These are phyloP conservation scores for Auricularia heimuer DNA, from an alignment of 768 basidiomycete species.

Conservation along the genomic window DNA sequence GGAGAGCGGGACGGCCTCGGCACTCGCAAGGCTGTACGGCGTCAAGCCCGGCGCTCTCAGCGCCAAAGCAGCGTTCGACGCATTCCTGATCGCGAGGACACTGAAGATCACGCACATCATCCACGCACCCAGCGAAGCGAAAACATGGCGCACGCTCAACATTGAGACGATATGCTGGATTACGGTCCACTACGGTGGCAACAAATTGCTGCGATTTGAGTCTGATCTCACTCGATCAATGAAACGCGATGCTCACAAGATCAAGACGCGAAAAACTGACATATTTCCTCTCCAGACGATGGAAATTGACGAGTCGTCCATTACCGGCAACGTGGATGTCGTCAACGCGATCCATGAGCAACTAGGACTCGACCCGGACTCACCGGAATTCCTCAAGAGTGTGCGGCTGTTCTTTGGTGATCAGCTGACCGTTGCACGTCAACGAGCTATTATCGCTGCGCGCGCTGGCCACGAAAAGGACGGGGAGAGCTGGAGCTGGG, in stretches of 20 bases:
- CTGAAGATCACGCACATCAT: too few species aligned
- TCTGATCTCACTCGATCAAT: conserved; percentile 10
- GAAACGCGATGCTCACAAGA: conserved; percentile 21
- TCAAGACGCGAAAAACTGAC: conserved; percentile 20
- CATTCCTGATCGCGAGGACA: too few species aligned
- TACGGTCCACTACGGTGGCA: too few species aligned
- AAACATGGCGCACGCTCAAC: too few species aligned
- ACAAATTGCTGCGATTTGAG: too few species aligned
- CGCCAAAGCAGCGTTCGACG: too few species aligned
- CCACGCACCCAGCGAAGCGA: too few species aligned
- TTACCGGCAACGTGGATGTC: conserved; percentile 27
- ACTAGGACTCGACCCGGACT: conserved; percentile 12
- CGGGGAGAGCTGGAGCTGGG: conserved; percentile 15
- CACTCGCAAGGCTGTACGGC: too few species aligned
- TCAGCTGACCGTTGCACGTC: conserved; percentile 27
- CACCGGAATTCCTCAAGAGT: conserved; percentile 1
- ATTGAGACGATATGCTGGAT: too few species aligned
- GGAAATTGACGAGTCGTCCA: conserved; percentile 30
- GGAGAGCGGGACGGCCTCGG: too few species aligned
- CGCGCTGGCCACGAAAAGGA: conserved; percentile 25
- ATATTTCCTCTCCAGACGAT: conserved; percentile 23
- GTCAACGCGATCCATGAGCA: conserved; percentile 19
- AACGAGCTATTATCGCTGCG: conserved; percentile 21
- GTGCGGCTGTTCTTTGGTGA: conserved; percentile 21
- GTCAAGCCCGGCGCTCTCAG: too few species aligned